These are phyloP conservation scores for Aurinia saxatilis DNA, from an alignment of 345 rosid species.

Conservation along the genomic window DNA sequence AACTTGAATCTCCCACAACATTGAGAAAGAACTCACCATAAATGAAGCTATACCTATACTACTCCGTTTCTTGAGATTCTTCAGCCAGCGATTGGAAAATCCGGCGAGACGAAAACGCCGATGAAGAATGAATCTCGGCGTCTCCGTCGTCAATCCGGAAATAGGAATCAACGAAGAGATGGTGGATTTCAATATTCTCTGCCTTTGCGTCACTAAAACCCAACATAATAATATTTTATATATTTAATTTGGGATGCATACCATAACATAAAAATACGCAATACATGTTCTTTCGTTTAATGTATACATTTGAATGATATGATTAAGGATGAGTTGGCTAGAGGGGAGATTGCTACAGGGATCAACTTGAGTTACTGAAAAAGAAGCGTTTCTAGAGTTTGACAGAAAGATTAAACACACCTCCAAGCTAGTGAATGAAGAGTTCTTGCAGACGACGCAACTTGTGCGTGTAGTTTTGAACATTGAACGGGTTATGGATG, in stretches of 20 bases:
- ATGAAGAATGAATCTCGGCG: background rate
- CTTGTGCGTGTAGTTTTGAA: background rate
- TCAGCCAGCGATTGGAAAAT: constrained; percentile 1
- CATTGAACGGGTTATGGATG: background rate
- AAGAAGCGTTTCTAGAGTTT: background rate
- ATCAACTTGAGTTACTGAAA: background rate
- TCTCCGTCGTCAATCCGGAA: constrained; percentile 8
- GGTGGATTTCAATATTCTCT: no score
- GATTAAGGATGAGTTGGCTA: background rate
- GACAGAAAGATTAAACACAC: background rate
- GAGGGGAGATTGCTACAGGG: background rate
- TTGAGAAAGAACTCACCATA: no score
- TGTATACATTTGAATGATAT: background rate
- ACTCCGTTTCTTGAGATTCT: no score
- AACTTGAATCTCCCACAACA: no score
- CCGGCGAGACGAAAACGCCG: background rate
- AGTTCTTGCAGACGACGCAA: background rate
- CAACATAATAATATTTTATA: no score
- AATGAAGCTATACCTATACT: no score
- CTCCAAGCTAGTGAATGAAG: background rate
- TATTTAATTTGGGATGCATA: background rate
- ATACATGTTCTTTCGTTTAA: background rate
- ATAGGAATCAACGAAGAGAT: constrained; percentile 17
- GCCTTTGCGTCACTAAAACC: no score
- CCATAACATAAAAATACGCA: background rate